Base-by-base conservation (phyloP, 2,329 filamentous ascomycete species). In the Penicillium griseofulvum region DNA sequence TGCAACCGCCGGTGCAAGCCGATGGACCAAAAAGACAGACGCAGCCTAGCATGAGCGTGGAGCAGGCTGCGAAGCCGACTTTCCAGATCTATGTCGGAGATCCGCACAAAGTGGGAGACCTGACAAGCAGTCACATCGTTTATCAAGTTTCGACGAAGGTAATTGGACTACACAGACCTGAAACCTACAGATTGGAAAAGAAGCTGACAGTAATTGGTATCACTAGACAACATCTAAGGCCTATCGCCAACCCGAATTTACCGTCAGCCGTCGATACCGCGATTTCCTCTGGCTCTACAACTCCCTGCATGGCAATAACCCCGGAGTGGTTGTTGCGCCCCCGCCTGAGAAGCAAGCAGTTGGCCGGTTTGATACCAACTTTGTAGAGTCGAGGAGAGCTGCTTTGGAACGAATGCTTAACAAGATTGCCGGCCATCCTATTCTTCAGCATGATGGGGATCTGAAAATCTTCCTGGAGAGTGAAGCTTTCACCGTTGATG, bases 271-370 rank as follows among this genome's bases (percentile, higher is more conserved):
- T 65, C 86, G 94, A 69, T 99, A 97, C 74, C 87, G 92, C 56
- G 94, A 99, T 76, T 99, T 99, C 73, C 80, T 99, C 50, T 99
- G 94, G 94, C 85, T 99, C 28, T 99, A 99, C 74, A 97, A 88
- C 65, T 91, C 92, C 29, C 81, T 99, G 57, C 94, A 97, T 71
- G 88, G 87, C 58, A 99, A 96, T 73, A 97, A 94, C 67, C 94
- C 94, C 0, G 94, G 94, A 54, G 87, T 97, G 36, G 91, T 99
- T 29, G 90, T 99, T 12, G 94, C 94, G 0, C 93, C 94, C 8
- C 94, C 94, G 0, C 94, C 94, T 0, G 94, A 99, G 77, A 99
- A 99, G 79, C 94, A 99, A 77, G 92, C 93, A 8, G 90, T 99
- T 53, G 93, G 93, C 57, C 87, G 94, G 37, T 99, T 99, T 70